Evolutionary conservation across 2,329 filamentous ascomycete genomes (phyloP), one percentile per base, ranked within the genome.

Genomic region (Chrysoporthe cubensis): DNA sequence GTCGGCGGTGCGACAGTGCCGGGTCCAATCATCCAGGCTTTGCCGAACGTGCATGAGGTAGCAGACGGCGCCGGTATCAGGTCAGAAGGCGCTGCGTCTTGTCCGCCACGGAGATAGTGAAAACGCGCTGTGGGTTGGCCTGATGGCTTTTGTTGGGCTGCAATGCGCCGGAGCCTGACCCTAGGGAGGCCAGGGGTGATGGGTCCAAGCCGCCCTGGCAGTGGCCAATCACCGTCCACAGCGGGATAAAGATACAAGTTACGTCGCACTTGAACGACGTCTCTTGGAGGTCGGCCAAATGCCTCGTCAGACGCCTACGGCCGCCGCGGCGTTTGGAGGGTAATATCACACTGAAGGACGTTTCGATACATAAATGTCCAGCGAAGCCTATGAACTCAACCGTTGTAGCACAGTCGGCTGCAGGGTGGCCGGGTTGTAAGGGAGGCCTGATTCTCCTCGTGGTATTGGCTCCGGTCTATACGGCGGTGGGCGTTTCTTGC

Each of bases 81-180:
- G 3, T 21, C 34, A 32, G n/a, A 37, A 26, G 52, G 32, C n/a
- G 52, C 16, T 34, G 8, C 32, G 21, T 62, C 42, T 48, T 48
- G 26, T 62, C 59, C 13, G 59, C 59, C 58, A 34, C 26, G n/a
- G n/a, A 32, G 16, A 32, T 44, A 21, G 21, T 60, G 42, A 4
- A 3, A 60, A 52, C 21, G 26, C 40, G 46, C 21, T 32, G 50
- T 56, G 34, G 61, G 48, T 11, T 50, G 16, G 11, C n/a, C 48
- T 54, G 37, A n/a, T n/a, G 9, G 37, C 16, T 54, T 32, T 42
- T 62, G 63, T 58, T 58, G 58, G 58, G 58, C 58, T 61, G 18
- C 58, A 61, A 61, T 61, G 58, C 58, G 26, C 40, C n/a, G 21
- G 40, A 61, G 42, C 42, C 57, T 26, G 9, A 44, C 44, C 16